Conservation (phyloP, 306 rosid genomes). For the Trifolium fragiferum region DNA sequence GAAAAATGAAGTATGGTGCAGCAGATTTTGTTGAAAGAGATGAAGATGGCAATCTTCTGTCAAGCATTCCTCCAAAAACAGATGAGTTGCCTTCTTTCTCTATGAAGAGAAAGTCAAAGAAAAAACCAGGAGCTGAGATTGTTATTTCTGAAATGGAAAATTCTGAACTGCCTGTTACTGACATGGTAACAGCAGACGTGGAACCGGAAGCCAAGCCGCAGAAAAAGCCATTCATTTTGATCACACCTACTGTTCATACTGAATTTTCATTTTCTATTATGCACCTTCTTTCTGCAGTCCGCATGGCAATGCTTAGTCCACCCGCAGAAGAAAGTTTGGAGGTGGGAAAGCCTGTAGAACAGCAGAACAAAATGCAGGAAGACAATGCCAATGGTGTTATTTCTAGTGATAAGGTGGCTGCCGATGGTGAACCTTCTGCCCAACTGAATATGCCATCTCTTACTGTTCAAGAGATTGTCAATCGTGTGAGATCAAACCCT, state of each 20-base stretch:
- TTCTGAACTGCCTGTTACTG: slow-evolving; percentile 59
- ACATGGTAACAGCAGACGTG: slow-evolving; percentile 59
- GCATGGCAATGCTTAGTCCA: slow-evolving; percentile 82
- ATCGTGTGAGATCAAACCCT: slow-evolving; percentile 88
- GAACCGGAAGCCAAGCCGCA: slow-evolving; percentile 87
- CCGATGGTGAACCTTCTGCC: slow-evolving; percentile 54
- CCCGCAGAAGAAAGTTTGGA: slow-evolving; percentile 68
- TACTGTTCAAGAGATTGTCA: slow-evolving; percentile 82
- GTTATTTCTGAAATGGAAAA: slow-evolving; percentile 65
- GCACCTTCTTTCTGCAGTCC: slow-evolving; percentile 96
- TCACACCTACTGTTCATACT: slow-evolving; percentile 91
- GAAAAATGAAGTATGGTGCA: slow-evolving; percentile 64
- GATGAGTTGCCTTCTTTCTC: slow-evolving; percentile 55
- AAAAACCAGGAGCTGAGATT: slow-evolving; percentile 63
- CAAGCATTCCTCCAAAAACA: slow-evolving; percentile 43
- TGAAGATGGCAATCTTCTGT: slow-evolving; percentile 55
- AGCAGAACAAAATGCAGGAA: slow-evolving; percentile 54
- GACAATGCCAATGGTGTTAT: slow-evolving; percentile 50
- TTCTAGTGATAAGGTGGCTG: slow-evolving; percentile 51
- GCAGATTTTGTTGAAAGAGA: slow-evolving; percentile 54
- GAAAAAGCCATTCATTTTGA: slow-evolving; percentile 76
- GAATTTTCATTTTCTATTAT: slow-evolving; percentile 94
- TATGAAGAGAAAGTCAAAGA: slow-evolving; percentile 71
- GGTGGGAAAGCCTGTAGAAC: slow-evolving; percentile 56
- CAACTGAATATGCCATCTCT: slow-evolving; percentile 63